These are phyloP conservation scores for Trypanosomatidae sp. DNA, from an alignment of 208 protist species.

Conservation along the genomic window DNA sequence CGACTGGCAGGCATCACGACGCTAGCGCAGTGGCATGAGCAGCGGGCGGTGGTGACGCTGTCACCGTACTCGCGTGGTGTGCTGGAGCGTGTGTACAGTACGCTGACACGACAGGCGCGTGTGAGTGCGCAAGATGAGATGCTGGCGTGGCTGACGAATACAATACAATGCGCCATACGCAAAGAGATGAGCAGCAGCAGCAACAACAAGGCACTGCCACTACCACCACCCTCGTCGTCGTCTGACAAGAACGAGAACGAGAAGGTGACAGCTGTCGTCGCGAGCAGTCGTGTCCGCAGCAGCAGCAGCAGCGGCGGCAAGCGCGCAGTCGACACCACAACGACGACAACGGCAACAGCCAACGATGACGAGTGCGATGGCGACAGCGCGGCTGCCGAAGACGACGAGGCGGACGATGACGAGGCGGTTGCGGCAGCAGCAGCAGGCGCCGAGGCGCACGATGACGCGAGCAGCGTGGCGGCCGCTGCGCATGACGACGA, in stretches of 20 bases:
- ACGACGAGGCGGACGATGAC: neutral
- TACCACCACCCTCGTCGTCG: too few relatives aligned
- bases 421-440: neutral
- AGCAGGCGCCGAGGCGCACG: neutral
- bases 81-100: slow-evolving; percentile 36
- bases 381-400: neutral
- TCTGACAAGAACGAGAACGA: too few relatives aligned
- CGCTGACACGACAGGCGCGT: slow-evolving; percentile 6
- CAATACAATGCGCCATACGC: slow-evolving; percentile 62
- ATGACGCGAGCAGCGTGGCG: neutral
- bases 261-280: too few relatives aligned
- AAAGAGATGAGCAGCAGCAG: slow-evolving; percentile 70
- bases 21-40: slow-evolving; percentile 59
- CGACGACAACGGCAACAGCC: too few relatives aligned
- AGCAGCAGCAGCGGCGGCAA: too few relatives aligned
- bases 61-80: slow-evolving; percentile 50
- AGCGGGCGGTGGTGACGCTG: slow-evolving; percentile 43
- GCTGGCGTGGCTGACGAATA: slow-evolving; percentile 62
- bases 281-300: too few relatives aligned
- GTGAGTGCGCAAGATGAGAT: slow-evolving; percentile 45
- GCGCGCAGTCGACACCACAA: too few relatives aligned
- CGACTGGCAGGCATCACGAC: slow-evolving; percentile 47
- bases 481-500: slow-evolving; percentile 1
- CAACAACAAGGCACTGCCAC: too few relatives aligned
- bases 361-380: too few relatives aligned